Evolutionary conservation across 768 basidiomycete species (phyloP).

Genomic region (Rhodotorula toruloides): DNA sequence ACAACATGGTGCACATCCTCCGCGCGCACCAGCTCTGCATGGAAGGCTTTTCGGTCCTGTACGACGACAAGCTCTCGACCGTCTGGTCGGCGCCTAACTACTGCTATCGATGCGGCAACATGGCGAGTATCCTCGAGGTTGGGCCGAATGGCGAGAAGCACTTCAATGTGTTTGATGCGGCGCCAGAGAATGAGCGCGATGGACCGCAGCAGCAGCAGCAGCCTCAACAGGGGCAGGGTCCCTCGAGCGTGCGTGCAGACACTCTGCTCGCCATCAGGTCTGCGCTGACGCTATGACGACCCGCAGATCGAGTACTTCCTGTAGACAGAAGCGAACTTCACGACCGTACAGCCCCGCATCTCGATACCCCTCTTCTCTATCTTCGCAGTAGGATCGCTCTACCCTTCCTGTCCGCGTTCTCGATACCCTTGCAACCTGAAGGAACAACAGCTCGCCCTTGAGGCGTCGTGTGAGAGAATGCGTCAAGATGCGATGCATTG

Average conservation of each 20-base stretch:
- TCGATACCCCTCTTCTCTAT: background rate
- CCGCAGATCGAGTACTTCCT: constrained; percentile 40
- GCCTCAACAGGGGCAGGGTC: constrained; percentile 14
- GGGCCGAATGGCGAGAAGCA: constrained; percentile 78
- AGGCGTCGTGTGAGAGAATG: no score
- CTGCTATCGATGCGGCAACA: constrained; percentile 96
- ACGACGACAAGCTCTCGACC: constrained; percentile 89
- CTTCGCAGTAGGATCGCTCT: background rate
- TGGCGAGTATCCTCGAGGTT: constrained; percentile 91
- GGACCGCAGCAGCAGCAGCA: constrained; percentile 57
- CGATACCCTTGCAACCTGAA: background rate
- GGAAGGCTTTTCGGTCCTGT: constrained; percentile 98
- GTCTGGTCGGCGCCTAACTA: constrained; percentile 99
- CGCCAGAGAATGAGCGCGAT: constrained; percentile 93
- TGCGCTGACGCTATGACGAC: no score
- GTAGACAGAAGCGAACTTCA: no score
- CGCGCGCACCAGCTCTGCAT: constrained; percentile 98
- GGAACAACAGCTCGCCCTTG: no score
- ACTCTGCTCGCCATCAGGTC: no score
- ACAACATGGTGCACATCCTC: constrained; percentile 93
- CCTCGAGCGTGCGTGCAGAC: background rate
- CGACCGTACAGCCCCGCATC: no score
- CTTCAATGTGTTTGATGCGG: constrained; percentile 98
- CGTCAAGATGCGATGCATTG: background rate
- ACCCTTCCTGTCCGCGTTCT: background rate